Percentiles rank a stretch among this genome's conserved stretches.
phyloP scores from a whole-genome alignment of 2,329 filamentous ascomycete genomes.

The Penicillium paneum region DNA sequence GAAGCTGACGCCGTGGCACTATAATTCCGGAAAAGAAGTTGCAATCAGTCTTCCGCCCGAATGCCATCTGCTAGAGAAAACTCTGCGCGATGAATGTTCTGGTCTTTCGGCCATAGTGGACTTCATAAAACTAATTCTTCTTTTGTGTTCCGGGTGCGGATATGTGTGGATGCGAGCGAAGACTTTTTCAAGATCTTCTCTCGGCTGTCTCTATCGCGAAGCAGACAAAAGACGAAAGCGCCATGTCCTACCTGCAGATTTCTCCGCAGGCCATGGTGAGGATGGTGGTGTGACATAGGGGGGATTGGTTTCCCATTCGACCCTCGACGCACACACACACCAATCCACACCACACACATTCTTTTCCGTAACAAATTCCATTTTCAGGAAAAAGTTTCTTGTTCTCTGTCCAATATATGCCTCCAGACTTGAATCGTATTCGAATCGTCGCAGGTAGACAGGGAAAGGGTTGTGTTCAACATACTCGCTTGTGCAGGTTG shows the following conservation, averaged over 20 bases:
- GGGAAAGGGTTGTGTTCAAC: constrained; percentile 45
- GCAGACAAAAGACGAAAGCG: constrained; percentile 7
- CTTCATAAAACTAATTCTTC: constrained; percentile 66
- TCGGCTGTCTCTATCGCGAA: constrained; percentile 6
- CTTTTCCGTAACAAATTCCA: constrained; percentile 19
- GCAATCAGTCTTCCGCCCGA: constrained; percentile 68
- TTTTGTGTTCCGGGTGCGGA: constrained; percentile 30
- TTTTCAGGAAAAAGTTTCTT: constrained; percentile 19
- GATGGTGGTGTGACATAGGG: constrained; percentile 6
- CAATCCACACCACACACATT: constrained; percentile 15
- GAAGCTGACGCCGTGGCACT: constrained; percentile 97
- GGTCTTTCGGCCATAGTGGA: constrained; percentile 54
- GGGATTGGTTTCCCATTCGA: constrained; percentile 5
- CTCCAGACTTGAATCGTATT: constrained; percentile 25
- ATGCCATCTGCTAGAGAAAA: constrained; percentile 37
- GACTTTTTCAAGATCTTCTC: constrained; percentile 10
- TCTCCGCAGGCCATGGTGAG: constrained; percentile 10
- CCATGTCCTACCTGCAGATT: constrained; percentile 8
- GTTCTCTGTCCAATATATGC: constrained; percentile 37
- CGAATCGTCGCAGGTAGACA: constrained; percentile 21
- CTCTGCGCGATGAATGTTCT: constrained; percentile 25
- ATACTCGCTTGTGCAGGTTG: constrained; percentile 99
- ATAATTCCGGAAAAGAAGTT: constrained; percentile 41
- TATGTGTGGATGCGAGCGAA: constrained; percentile 12
- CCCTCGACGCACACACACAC: constrained; percentile 1